Evolutionary conservation across 2,329 filamentous ascomycete genomes (phyloP).

Genomic region (Penicillium concentricum): DNA sequence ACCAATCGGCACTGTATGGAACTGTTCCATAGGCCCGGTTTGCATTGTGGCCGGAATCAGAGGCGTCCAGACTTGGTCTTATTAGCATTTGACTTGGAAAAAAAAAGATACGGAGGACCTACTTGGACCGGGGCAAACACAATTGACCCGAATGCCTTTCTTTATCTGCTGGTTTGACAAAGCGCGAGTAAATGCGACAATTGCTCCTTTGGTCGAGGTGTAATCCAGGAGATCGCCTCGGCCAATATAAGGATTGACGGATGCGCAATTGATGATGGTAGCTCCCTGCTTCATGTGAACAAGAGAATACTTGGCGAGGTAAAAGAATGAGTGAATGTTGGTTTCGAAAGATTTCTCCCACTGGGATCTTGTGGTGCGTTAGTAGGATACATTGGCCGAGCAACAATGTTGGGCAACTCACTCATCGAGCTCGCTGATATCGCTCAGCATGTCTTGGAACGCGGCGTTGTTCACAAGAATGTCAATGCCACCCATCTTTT

Average conservation of each 20-base stretch:
- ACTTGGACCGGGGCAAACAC: constrained; percentile 70
- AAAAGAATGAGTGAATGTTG: constrained; percentile 82
- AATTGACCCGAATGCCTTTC: constrained; percentile 74
- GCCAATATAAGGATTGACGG: constrained; percentile 79
- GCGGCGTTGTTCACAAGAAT: constrained; percentile 69
- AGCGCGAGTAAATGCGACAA: constrained; percentile 74
- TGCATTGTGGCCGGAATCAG: constrained; percentile 73
- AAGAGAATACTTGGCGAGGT: constrained; percentile 72
- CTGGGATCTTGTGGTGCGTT: constrained; percentile 58
- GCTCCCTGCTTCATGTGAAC: constrained; percentile 72
- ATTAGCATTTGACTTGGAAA: neutral
- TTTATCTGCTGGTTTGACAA: constrained; percentile 71
- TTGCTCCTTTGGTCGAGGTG: constrained; percentile 70
- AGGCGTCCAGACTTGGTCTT: constrained; percentile 65
- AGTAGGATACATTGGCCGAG: neutral
- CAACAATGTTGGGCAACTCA: constrained; percentile 37
- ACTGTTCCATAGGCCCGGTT: constrained; percentile 68
- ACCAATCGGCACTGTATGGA: constrained; percentile 70
- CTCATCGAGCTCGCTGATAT: constrained; percentile 71
- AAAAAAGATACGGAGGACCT: constrained; percentile 12
- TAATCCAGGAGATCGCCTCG: constrained; percentile 79
- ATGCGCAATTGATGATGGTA: constrained; percentile 82
- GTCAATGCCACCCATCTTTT: constrained; percentile 67
- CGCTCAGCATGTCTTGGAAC: constrained; percentile 70
- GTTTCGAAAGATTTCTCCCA: constrained; percentile 78